phyloP scores from a whole-genome alignment of 2,329 filamentous ascomycete species.

The Cordyceps fumosorosea region DNA sequence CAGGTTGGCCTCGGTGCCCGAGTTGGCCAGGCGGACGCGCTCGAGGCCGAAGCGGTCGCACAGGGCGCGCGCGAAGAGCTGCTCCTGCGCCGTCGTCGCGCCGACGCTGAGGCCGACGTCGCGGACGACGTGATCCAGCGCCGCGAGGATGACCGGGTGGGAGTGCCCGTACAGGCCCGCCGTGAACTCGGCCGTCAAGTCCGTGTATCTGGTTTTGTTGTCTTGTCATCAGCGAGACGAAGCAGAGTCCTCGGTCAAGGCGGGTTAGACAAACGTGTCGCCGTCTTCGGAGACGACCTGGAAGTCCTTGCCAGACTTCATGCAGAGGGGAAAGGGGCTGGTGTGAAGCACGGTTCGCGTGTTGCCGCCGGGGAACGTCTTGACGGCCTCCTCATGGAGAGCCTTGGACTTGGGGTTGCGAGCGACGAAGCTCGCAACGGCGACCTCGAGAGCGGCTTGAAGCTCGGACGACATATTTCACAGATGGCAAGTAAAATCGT shows the following conservation, averaged over 20 bases:
- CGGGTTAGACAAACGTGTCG: constrained; percentile 22
- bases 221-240: neutral
- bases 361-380: constrained; percentile 38
- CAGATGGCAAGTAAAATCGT: neutral
- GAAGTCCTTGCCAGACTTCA: constrained; percentile 30
- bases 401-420: constrained; percentile 32
- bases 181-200: constrained; percentile 57
- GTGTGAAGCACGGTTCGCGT: constrained; percentile 38
- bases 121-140: constrained; percentile 39
- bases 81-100: constrained; percentile 45
- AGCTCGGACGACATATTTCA: constrained; percentile 13
- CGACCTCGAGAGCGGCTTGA: constrained; percentile 25
- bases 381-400: constrained; percentile 32
- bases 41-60: constrained; percentile 49
- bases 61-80: constrained; percentile 43
- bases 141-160: constrained; percentile 43
- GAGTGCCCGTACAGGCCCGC: constrained; percentile 63
- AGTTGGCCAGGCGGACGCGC: constrained; percentile 55
- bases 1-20: constrained; percentile 59
- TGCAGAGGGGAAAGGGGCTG: constrained; percentile 37
- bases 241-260: neutral
- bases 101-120: constrained; percentile 49
- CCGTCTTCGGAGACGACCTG: constrained; percentile 36
- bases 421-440: constrained; percentile 27
- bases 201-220: constrained; percentile 38